phyloP scores from a whole-genome alignment of 345 rosid species.

The Salix suchowensis region DNA sequence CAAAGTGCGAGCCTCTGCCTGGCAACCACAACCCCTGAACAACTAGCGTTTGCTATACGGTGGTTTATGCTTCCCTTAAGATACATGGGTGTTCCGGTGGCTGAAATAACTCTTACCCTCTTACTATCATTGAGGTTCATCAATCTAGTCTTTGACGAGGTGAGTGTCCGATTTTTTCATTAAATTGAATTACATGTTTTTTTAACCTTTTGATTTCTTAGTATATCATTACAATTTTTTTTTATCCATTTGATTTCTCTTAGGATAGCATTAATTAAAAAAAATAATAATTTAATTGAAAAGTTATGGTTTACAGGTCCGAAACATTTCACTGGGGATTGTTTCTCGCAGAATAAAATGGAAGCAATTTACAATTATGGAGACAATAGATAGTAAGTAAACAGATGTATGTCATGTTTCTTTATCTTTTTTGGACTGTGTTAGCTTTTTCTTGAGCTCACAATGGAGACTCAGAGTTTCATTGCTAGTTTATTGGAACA shows the following conservation, averaged over 20 bases:
- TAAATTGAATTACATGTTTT: not conserved
- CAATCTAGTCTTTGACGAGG: conserved; percentile 89
- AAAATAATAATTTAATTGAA: not conserved
- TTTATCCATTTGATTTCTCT: not conserved
- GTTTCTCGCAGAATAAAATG: conserved; percentile 91
- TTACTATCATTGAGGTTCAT: conserved; percentile 86
- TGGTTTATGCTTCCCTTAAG: conserved; percentile 84
- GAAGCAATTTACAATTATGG: conserved; percentile 68
- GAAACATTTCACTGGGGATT: conserved; percentile 79
- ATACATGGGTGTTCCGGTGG: conserved; percentile 70
- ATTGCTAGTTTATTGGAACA: not conserved
- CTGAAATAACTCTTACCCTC: conserved; percentile 82
- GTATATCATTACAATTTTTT: not conserved
- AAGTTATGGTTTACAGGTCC: conserved; percentile 45
- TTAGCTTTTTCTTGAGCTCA: not conserved
- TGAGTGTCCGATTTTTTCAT: conserved; percentile 16
- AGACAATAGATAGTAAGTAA: conserved; percentile 74
- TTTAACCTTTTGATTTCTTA: too few relatives aligned
- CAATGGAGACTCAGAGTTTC: not conserved
- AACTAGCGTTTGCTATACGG: conserved; percentile 74
- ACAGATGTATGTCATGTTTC: not conserved
- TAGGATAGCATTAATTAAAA: not conserved
- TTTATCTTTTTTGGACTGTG: too few relatives aligned
- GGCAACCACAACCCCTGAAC: conserved; percentile 92
- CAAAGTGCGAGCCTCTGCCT: conserved; percentile 91